A percentile compares a stretch with the other conserved stretches of the same genome.
Evolutionary conservation across 495 filamentous ascomycete species (phyloP).

Genomic region (Penicillium herquei): DNA sequence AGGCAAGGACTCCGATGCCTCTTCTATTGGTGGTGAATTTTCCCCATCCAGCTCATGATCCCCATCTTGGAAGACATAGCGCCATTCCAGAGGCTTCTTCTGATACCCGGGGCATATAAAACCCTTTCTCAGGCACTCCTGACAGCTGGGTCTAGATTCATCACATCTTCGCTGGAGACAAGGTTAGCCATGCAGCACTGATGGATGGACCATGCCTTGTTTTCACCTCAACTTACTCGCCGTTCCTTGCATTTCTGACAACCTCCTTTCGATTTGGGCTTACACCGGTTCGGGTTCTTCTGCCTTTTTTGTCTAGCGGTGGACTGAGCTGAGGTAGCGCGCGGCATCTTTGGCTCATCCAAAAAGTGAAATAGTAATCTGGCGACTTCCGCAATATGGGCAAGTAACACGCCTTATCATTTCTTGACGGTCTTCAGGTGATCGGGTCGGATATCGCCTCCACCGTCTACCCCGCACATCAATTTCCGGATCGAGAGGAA

Average conservation of each 20-base stretch:
- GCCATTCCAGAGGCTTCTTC: slow-evolving; percentile 23
- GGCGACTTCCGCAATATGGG: background rate
- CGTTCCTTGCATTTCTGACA: slow-evolving; percentile 27
- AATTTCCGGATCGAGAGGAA: background rate
- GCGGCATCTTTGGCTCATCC: slow-evolving; percentile 1
- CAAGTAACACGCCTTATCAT: slow-evolving; percentile 6
- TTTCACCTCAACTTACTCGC: slow-evolving; percentile 22
- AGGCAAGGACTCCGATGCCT: background rate
- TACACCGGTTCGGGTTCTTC: slow-evolving; percentile 26
- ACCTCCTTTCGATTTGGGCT: slow-evolving; percentile 26
- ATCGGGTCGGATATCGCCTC: slow-evolving; percentile 6
- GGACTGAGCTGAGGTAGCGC: background rate
- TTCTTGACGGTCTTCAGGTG: background rate
- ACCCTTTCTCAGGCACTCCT: slow-evolving; percentile 20
- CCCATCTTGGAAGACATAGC: slow-evolving; percentile 22
- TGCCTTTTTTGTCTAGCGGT: slow-evolving; percentile 14
- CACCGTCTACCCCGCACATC: slow-evolving; percentile 5
- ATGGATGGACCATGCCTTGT: slow-evolving; percentile 6
- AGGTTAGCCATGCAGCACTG: slow-evolving; percentile 4
- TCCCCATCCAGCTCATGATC: slow-evolving; percentile 1
- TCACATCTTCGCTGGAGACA: slow-evolving; percentile 22
- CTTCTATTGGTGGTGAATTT: background rate
- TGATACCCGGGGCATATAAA: slow-evolving; percentile 24
- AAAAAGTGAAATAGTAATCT: background rate
- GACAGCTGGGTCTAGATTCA: slow-evolving; percentile 26